Percentiles rank a stretch among this genome's conserved stretches.
Conservation (phyloP, 805 yeast genomes). For the Teunomyces tritomae region DNA sequence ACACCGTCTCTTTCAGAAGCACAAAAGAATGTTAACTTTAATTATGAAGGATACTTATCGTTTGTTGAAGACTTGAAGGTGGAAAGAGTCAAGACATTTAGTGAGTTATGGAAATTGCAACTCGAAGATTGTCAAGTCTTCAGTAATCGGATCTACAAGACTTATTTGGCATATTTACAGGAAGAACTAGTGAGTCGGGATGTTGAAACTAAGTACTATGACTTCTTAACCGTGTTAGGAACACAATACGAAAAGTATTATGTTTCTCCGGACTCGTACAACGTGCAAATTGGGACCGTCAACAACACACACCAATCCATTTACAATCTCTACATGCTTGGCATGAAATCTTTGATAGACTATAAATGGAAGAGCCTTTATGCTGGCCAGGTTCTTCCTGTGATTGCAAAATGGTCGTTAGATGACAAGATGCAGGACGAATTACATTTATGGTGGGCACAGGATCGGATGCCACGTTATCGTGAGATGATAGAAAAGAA, state of each 20-base stretch:
- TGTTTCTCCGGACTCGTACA: conserved; percentile 18
- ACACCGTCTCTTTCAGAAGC: conserved; percentile 21
- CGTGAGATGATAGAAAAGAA: conserved; percentile 20
- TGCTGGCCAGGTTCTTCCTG: conserved; percentile 28
- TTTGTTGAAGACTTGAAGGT: conserved; percentile 21
- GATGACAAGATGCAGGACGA: conserved; percentile 25
- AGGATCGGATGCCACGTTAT: conserved; percentile 18
- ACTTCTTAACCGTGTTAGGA: conserved; percentile 17
- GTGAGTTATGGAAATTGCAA: conserved; percentile 37
- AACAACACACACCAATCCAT: conserved; percentile 8
- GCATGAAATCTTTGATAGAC: conserved; percentile 26
- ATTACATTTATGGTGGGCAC: conserved; percentile 20
- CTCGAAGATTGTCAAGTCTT: conserved; percentile 21
- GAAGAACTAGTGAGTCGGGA: conserved; percentile 19
- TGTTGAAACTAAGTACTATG: conserved; percentile 19
- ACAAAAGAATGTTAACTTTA: conserved; percentile 33
- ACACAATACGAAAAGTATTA: conserved; percentile 11
- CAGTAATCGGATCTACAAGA: conserved; percentile 21
- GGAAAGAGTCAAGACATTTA: conserved; percentile 25
- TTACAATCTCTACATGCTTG: conserved; percentile 14
- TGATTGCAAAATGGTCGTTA: conserved; percentile 38
- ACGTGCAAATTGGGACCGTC: conserved; percentile 8
- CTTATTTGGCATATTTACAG: conserved; percentile 20
- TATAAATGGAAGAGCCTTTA: conserved; percentile 24
- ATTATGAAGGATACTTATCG: conserved; percentile 35